Evolutionary conservation across 805 yeast species (phyloP), one percentile per base, ranked within the genome.

Genomic region (Saccharomycopsis guyanensis): DNA sequence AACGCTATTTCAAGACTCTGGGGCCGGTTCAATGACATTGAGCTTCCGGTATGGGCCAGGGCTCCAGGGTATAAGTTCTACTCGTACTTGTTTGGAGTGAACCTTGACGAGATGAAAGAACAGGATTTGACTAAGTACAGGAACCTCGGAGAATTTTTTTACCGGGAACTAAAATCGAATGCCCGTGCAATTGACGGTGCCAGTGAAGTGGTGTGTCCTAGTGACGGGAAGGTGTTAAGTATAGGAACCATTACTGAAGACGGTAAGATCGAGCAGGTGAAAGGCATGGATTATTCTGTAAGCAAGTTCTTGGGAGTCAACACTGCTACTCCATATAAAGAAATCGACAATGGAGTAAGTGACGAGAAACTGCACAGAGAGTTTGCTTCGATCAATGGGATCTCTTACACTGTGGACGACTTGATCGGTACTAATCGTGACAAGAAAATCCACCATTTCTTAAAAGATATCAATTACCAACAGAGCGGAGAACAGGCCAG

Each of bases 191-290:
- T 93, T 42, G n/a, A n/a, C n/a, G 19, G 20, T 8, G 37, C 5
- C 20, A 15, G 20, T 7, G 37, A 33, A 12, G 8, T 33, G 5
- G 93, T 82, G 6, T 81, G 93, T 31, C 99, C 99, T 2, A 80
- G 96, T 48, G 99, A 93, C 64, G 99, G 99, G 19, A 81, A 76
- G 53, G 82, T 93, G 15, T 68, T 93, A 49, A 89, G 86, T 56
- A 75, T 86, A 49, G 99, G 99, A 20, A 69, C 76, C 25, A 77
- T 86, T 34, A 69, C 71, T 43, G 78, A 77, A 44, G 74, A 82
- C 55, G 96, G 96, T 29, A 86, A 84, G 55, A 87, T 93, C 50
- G 97, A 93, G 63, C 97, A 91, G 63, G 97, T 93, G 35, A 93
- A 93, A 66, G 98, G 98, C 5, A 77, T 93, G 78, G 86, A 94